Base-by-base conservation (phyloP, 1,139 yeast species). In the Meyerozyma smithsonii region DNA sequence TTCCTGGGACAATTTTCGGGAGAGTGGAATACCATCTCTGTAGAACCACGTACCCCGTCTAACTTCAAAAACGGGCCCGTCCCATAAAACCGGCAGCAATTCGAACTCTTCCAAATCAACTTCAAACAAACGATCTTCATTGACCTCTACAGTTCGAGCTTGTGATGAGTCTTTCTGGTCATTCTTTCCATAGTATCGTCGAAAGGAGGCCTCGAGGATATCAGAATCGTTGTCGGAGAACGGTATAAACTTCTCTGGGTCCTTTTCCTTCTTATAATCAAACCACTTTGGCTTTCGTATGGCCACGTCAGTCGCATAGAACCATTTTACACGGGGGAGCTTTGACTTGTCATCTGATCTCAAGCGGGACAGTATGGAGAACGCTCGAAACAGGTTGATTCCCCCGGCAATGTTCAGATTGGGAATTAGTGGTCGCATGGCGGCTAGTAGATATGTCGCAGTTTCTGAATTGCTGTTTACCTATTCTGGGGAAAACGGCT, bases 1-100 rank as follows among this genome's bases (percentile, higher is more conserved):
- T 39, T 76, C 79, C 2, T 66, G 62, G 0, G 95, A 67, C 4
- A 83, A 42, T 1, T 62, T 58, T 7, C 66, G 67, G 4, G 72
- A 59, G 20, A 88, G 60, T 0, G 97, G 97, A 5, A 58, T 55
- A 3, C 83, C 81, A 39, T 76, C 77, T 4, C 74, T 58, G 37
- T 71, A 66, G 55, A 87, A 88, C 98, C 98, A 90, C 1, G 80
- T 60, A 0, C 96, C 96, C 38, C 97, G 64, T 28, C 96, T 69
- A 1, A 90, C 86, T 46, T 85, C 92, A 54, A 81, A 92, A 1
- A 69, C 64, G 0, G 97, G 95, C 1, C 97, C 97, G 3, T 79
- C 82, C 97, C 97, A 90, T 57, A 82, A 90, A 0, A 83, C 74
- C 0, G 97, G 95, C 1, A 64, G 49, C 49, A 90, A 59, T 39